A percentile compares a stretch with the other conserved stretches of the same genome.
Conservation (phyloP, 176 grass and related monocot species). For the Oryza meyeriana region DNA sequence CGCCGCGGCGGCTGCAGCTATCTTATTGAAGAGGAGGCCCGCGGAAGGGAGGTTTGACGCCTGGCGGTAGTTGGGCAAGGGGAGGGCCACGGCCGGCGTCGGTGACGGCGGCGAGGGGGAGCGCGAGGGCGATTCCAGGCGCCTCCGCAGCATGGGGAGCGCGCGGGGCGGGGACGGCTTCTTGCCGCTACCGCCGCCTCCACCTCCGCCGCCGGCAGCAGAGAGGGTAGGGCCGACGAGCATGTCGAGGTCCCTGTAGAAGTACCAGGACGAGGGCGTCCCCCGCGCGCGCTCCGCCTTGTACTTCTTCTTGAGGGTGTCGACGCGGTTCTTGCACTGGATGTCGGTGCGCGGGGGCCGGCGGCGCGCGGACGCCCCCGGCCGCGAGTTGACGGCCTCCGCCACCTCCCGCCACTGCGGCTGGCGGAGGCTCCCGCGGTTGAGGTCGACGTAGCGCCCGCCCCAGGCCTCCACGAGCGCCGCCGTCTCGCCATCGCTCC, state of each 20-base stretch:
- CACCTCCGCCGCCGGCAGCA: neutral
- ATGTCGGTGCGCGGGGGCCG: constrained; percentile 91
- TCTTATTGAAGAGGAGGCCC: constrained; percentile 59
- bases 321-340: constrained; percentile 99
- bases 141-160: constrained; percentile 30
- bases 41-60: constrained; percentile 40
- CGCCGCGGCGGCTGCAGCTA: constrained; percentile 47
- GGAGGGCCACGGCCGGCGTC: constrained; percentile 41
- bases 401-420: constrained; percentile 99
- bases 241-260: constrained; percentile 70
- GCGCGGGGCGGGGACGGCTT: constrained; percentile 37
- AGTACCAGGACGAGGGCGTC: constrained; percentile 56
- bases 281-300: constrained; percentile 71
- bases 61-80: constrained; percentile 34
- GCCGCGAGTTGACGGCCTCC: constrained; percentile 76
- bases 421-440: constrained; percentile 92
- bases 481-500: constrained; percentile 97
- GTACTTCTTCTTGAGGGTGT: constrained; percentile 99
- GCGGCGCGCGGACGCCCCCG: constrained; percentile 56
- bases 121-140: constrained; percentile 18
- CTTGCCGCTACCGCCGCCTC: neutral
- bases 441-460: constrained; percentile 82
- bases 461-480: constrained; percentile 92
- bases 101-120: constrained; percentile 42
- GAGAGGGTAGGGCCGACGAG: constrained; percentile 66